Evolutionary conservation across 805 yeast species (phyloP).

Genomic region (Myxozyma lipomycoides): DNA sequence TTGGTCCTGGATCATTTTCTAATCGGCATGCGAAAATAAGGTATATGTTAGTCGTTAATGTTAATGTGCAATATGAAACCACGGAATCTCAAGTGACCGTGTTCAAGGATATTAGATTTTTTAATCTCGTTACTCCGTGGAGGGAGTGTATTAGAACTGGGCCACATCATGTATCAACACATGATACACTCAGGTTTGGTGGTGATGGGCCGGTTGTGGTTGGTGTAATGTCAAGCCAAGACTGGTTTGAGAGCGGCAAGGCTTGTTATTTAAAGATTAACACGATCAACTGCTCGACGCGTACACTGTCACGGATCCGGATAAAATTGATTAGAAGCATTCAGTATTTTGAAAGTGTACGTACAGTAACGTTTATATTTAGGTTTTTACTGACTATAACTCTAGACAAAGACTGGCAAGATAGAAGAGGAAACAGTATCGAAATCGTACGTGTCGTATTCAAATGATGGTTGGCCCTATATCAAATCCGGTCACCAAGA

Average conservation of each 20-base stretch:
- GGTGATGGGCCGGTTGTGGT: slow-evolving; percentile 11
- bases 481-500: slow-evolving; percentile 2
- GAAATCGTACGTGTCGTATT: slow-evolving; percentile 5
- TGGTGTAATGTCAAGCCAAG: slow-evolving; percentile 2
- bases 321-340: slow-evolving; percentile 8
- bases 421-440: slow-evolving; percentile 5
- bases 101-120: slow-evolving; percentile 6
- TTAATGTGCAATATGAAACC: neutral
- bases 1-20: slow-evolving; percentile 8
- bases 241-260: slow-evolving; percentile 4
- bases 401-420: neutral
- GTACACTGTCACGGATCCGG: slow-evolving; percentile 5
- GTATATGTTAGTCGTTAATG: neutral
- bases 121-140: slow-evolving; percentile 1
- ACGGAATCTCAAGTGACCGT: neutral
- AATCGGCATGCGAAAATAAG: slow-evolving; percentile 2
- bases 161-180: neutral
- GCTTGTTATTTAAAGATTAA: slow-evolving; percentile 3
- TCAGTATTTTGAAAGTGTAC: slow-evolving; percentile 6
- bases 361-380: neutral
- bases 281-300: neutral
- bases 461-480: slow-evolving; percentile 7
- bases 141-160: neutral
- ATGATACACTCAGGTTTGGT: slow-evolving; percentile 3
- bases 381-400: neutral